A percentile compares a stretch with the other conserved stretches of the same genome.
Evolutionary conservation across 2,329 filamentous ascomycete species (phyloP).

Genomic region (Pyrenophora teres): DNA sequence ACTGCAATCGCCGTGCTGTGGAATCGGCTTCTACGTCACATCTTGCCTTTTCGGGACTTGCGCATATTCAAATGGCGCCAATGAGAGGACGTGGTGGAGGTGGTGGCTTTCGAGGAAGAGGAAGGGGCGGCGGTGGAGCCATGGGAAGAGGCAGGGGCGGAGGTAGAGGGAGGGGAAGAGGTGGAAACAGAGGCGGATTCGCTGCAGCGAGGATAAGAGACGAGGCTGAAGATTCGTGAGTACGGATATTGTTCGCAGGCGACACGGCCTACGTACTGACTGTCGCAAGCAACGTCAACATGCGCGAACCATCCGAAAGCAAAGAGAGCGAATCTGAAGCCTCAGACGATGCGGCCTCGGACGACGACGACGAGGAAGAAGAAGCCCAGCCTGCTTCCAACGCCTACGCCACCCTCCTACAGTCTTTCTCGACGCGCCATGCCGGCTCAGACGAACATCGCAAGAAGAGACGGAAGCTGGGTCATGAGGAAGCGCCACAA

Average conservation of each 20-base stretch:
- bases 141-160: conserved; percentile 13
- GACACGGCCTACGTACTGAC: conserved; percentile 18
- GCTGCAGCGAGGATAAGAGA: conserved; percentile 36
- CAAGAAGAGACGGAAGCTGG: conserved; percentile 60
- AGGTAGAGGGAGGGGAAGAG: conserved; percentile 11
- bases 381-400: conserved; percentile 36
- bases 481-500: conserved; percentile 20
- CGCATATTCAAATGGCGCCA: conserved; percentile 19
- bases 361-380: conserved; percentile 29
- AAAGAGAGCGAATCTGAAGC: conserved; percentile 24
- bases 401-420: conserved; percentile 63
- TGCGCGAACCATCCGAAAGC: conserved; percentile 26
- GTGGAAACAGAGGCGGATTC: conserved; percentile 34
- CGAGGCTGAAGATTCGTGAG: conserved; percentile 39
- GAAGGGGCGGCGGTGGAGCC: conserved; percentile 1
- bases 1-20: too few species aligned
- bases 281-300: conserved; percentile 18
- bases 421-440: conserved; percentile 51
- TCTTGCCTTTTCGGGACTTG: too few species aligned
- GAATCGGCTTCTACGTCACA: too few species aligned
- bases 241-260: conserved; percentile 16
- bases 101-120: conserved; percentile 26
- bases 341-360: conserved; percentile 29
- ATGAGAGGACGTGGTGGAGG: conserved; percentile 18
- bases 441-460: conserved; percentile 51